Base-by-base conservation (phyloP, 108 stramenopile genomes). In the Cyclotella baltica region DNA sequence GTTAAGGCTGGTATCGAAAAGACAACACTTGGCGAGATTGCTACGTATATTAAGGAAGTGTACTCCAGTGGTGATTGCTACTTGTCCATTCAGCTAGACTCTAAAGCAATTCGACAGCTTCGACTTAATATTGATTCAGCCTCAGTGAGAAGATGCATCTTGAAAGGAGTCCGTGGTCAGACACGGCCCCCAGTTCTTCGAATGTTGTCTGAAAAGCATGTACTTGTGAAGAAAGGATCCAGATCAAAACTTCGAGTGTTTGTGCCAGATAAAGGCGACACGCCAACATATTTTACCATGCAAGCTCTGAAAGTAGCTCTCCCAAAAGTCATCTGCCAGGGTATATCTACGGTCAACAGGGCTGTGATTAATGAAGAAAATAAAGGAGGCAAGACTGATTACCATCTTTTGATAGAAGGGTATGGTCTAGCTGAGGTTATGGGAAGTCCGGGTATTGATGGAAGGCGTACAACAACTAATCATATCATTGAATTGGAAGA, bases 1-100 rank as follows among this genome's bases (percentile, higher is more conserved):
- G 98, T 97, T 27, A 98, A 99, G 80, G 98, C 96, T 46, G 87
- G 87, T n/a, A 96, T 99, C 30, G 99, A 99, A 75, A 98, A 97
- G 79, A 98, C 99, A 3, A 97, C 94, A 0, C 85, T 99, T 23
- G 98, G 98, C 13, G 91, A 99, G 84, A 89, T 99, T 25, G 86
- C 94, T 33, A 67, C 63, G 47, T 94, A 90, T 82, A 97, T 99
- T 55, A 96, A 98, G 67, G 99, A 98, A 79, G 97, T 98, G n/a
- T 97, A 97, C 76, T 80, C 88, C 15, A 66, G 88, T 10, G 69
- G 83, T 11, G 73, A 80, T 35, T 93, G 93, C 61, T 98, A 96
- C 62, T 84, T 99, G 29, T 89, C 92, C 35, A 88, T 99, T 33
- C 84, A 96, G 62, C 90, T 99, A n/a, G 98, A 98, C 70, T 88